These are phyloP conservation scores for Grosmannia huntii DNA, from an alignment of 2,329 filamentous ascomycete species.

Conservation along the genomic window DNA sequence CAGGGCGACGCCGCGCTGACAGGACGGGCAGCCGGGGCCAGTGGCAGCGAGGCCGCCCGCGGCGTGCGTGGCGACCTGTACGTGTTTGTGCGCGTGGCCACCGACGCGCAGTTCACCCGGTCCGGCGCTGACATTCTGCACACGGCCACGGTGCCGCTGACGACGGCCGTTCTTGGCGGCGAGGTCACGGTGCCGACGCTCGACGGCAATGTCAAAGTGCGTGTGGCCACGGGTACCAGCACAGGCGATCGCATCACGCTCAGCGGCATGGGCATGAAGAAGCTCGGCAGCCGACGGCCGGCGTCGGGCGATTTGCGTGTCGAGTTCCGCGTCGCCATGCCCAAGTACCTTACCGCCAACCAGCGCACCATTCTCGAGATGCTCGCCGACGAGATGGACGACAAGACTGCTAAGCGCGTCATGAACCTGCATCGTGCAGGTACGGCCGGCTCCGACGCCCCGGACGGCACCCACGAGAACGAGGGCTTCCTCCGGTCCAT, in stretches of 20 bases:
- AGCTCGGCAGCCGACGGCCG: constrained; percentile 56
- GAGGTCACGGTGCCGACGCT: constrained; percentile 83
- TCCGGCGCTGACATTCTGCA: constrained; percentile 84
- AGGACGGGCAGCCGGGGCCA: constrained; percentile 40
- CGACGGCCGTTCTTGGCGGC: constrained; percentile 83
- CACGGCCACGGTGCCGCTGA: constrained; percentile 81
- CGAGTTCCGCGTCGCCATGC: constrained; percentile 91
- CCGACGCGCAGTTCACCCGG: constrained; percentile 80
- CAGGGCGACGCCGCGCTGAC: constrained; percentile 81
- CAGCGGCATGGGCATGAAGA: constrained; percentile 86
- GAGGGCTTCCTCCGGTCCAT: constrained; percentile 88
- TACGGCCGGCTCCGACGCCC: too few relatives aligned
- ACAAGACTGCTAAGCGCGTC: constrained; percentile 79
- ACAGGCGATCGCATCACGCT: constrained; percentile 88
- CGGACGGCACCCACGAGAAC: constrained; percentile 45
- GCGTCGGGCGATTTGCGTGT: constrained; percentile 74
- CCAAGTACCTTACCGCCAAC: constrained; percentile 83
- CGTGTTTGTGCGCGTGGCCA: constrained; percentile 77
- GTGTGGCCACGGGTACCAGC: constrained; percentile 79
- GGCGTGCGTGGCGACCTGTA: constrained; percentile 79
- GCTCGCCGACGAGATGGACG: constrained; percentile 89
- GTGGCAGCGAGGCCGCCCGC: constrained; percentile 22
- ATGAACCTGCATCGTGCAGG: constrained; percentile 59
- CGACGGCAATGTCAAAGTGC: constrained; percentile 80
- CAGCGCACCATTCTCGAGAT: constrained; percentile 90